phyloP scores from a whole-genome alignment of 345 rosid genomes.

The Linum usitatissimum region DNA sequence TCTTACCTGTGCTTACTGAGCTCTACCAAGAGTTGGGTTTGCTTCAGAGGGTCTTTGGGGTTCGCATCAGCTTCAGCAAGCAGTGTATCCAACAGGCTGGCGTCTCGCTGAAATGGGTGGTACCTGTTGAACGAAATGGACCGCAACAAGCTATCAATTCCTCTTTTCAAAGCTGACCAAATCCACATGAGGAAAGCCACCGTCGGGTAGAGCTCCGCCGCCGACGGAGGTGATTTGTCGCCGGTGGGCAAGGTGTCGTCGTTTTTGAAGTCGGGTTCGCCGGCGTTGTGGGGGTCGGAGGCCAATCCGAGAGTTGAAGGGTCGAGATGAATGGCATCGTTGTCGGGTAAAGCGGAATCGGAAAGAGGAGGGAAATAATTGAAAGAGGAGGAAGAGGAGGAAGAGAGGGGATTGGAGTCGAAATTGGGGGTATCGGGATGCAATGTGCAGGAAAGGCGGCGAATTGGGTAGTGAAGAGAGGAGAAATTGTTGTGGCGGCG shows the following conservation, averaged over 20 bases:
- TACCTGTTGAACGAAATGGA: not conserved
- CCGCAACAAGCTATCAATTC: not conserved
- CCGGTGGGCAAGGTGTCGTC: not conserved
- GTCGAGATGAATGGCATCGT: not conserved
- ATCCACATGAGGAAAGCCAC: not conserved
- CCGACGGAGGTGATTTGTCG: not conserved
- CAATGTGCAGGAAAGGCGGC: not conserved
- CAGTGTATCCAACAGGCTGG: not conserved
- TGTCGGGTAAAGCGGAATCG: not conserved
- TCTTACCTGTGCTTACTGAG: conserved; percentile 2
- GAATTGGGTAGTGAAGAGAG: not conserved
- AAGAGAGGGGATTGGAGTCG: not conserved
- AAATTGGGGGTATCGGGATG: not conserved
- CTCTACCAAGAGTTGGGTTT: not conserved
- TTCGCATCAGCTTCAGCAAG: conserved; percentile 1
- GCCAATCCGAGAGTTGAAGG: not conserved
- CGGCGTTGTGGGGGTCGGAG: not conserved
- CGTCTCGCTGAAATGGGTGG: not conserved
- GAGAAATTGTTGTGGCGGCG: not conserved
- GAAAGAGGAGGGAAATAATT: not conserved
- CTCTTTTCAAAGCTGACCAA: not conserved
- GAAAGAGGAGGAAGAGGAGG: conserved; percentile 1
- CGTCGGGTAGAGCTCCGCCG: not conserved
- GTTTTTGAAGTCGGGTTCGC: not conserved
- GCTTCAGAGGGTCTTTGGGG: not conserved